These are phyloP conservation scores for Trametes hirsuta DNA, from an alignment of 1,284 basidiomycete genomes.

Conservation along the genomic window DNA sequence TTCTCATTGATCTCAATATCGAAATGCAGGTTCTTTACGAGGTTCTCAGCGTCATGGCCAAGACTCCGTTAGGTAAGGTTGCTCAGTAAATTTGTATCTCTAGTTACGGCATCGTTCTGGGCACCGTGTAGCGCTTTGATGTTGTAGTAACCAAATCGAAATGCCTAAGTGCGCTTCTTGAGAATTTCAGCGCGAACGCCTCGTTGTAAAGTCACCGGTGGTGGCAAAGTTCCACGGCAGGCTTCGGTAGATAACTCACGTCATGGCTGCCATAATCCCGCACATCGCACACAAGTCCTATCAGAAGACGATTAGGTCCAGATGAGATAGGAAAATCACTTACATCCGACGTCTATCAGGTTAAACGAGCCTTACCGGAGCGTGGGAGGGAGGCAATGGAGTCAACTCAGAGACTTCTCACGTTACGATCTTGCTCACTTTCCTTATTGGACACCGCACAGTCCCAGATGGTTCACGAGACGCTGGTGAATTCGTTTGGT, in stretches of 20 bases:
- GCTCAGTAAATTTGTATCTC: constrained; percentile 16
- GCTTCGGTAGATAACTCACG: no score
- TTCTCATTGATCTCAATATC: background rate
- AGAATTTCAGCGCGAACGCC: background rate
- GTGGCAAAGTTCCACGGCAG: no score
- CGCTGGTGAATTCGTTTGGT: background rate
- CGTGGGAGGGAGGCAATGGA: background rate
- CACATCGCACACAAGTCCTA: no score
- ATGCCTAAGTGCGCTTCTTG: no score
- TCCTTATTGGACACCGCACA: background rate
- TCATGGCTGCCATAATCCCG: no score
- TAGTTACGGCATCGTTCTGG: constrained; percentile 16
- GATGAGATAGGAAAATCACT: no score
- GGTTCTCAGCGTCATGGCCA: constrained; percentile 77
- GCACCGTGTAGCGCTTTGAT: background rate
- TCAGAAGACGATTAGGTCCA: no score
- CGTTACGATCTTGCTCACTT: constrained; percentile 3
- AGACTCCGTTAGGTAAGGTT: constrained; percentile 71
- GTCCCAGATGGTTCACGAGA: background rate
- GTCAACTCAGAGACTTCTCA: background rate
- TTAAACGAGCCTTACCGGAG: background rate
- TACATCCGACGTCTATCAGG: no score
- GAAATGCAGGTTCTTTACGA: constrained; percentile 63
- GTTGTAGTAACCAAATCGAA: no score
- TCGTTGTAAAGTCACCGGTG: background rate